Percentiles rank a stretch among this genome's conserved stretches.
phyloP scores from a whole-genome alignment of 495 filamentous ascomycete genomes.

The Trichoderma erinaceum region DNA sequence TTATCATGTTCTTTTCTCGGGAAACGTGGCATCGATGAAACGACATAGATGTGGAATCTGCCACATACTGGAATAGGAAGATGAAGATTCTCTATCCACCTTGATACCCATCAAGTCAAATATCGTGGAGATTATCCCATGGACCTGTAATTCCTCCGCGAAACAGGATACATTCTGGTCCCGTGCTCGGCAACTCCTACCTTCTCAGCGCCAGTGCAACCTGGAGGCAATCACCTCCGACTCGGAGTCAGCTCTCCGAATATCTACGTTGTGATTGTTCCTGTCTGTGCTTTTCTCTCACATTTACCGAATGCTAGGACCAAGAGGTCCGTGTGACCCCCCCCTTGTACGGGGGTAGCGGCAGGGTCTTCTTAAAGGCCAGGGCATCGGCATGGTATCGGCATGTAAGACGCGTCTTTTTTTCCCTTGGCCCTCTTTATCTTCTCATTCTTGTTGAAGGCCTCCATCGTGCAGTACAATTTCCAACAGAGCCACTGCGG shows the following conservation, averaged over 20 bases:
- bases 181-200: no score
- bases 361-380: not conserved
- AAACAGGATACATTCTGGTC: no score
- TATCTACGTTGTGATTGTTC: not conserved
- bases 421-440: not conserved
- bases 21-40: not conserved
- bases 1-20: not conserved
- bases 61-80: not conserved
- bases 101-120: not conserved
- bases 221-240: not conserved
- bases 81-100: not conserved
- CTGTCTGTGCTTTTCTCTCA: not conserved
- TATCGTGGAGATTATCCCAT: not conserved
- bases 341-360: not conserved
- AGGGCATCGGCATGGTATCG: not conserved
- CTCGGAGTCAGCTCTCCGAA: not conserved
- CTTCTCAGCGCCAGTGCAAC: no score
- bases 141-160: not conserved
- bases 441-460: not conserved
- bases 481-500: not conserved
- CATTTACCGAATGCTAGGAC: slow-evolving; percentile 11
- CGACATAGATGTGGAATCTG: not conserved
- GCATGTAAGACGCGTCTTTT: not conserved
- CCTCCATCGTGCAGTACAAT: not conserved
- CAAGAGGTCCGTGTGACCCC: slow-evolving; percentile 3